Evolutionary conservation across 192 early-diverging fungal species (phyloP).

Genomic region (Umbelopsis isabellina): DNA sequence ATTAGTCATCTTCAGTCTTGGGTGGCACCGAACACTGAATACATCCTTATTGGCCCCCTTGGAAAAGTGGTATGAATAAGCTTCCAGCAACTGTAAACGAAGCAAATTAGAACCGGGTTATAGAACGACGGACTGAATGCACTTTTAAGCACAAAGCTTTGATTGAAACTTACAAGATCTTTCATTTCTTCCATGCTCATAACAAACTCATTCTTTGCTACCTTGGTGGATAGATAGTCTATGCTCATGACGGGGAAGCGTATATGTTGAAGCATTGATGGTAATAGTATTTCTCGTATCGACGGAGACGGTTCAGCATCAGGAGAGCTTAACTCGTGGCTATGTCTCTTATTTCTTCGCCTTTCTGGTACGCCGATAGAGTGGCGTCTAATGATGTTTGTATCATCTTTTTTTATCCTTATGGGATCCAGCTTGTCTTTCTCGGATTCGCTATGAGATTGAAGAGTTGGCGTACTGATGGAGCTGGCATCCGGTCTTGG

Average conservation of each 20-base stretch:
- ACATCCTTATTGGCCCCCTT: no score
- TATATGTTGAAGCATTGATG: slow-evolving; percentile 39
- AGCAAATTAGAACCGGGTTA: not conserved
- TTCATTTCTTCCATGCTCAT: slow-evolving; percentile 39
- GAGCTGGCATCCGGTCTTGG: not conserved
- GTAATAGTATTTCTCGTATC: slow-evolving; percentile 12
- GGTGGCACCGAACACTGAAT: no score
- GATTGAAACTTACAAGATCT: slow-evolving; percentile 34
- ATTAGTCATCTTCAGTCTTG: no score
- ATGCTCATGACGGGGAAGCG: slow-evolving; percentile 40
- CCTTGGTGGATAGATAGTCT: slow-evolving; percentile 31
- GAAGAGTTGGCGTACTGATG: no score
- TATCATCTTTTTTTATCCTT: not conserved
- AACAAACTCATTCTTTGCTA: slow-evolving; percentile 29
- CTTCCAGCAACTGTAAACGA: not conserved
- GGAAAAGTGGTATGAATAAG: slow-evolving; percentile 14
- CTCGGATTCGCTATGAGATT: no score
- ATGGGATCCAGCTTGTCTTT: no score
- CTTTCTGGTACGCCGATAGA: not conserved
- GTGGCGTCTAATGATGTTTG: not conserved
- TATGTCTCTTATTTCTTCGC: not conserved
- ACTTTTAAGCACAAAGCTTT: no score
- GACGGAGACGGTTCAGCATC: not conserved
- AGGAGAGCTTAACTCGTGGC: not conserved
- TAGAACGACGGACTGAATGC: not conserved